phyloP scores from a whole-genome alignment of 305 asterid genomes.

The Fraxinus sp. region DNA sequence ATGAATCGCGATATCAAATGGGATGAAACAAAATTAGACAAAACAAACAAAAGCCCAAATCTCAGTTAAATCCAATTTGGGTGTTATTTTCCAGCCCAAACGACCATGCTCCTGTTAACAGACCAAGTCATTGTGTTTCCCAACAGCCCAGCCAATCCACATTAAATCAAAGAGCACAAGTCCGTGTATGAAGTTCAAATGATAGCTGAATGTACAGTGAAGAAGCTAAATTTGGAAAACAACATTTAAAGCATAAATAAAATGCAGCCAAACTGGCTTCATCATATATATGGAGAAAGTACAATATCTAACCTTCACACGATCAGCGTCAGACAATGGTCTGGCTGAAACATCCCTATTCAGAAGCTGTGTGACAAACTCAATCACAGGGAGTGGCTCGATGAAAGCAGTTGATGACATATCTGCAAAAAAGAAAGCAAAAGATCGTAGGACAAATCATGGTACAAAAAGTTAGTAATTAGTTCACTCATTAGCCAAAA shows the following conservation, averaged over 20 bases:
- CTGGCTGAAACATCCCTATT: conserved; percentile 73
- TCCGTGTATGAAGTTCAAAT: neutral
- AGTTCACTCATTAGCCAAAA: neutral
- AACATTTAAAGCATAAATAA: neutral
- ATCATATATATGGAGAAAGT: neutral
- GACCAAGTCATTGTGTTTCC: neutral
- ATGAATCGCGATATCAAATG: neutral
- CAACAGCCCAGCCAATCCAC: neutral
- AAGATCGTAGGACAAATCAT: neutral
- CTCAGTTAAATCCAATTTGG: neutral
- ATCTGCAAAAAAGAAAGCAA: conserved; percentile 44
- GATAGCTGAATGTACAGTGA: neutral
- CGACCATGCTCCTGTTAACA: neutral
- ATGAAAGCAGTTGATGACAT: conserved; percentile 99
- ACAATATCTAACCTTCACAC: conserved; percentile 65
- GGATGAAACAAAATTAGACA: neutral
- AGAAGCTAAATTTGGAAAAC: neutral
- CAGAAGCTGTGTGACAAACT: conserved; percentile 81
- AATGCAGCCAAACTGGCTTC: neutral
- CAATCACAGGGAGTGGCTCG: conserved; percentile 90
- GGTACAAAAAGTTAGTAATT: neutral
- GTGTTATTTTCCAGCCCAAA: neutral
- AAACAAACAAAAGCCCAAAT: neutral
- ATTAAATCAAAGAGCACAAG: neutral
- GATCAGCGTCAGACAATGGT: conserved; percentile 87